A percentile compares a stretch with the other conserved stretches of the same genome.
These are phyloP conservation scores for Rubia peregrina DNA, from an alignment of 305 asterid genomes.

Conservation along the genomic window DNA sequence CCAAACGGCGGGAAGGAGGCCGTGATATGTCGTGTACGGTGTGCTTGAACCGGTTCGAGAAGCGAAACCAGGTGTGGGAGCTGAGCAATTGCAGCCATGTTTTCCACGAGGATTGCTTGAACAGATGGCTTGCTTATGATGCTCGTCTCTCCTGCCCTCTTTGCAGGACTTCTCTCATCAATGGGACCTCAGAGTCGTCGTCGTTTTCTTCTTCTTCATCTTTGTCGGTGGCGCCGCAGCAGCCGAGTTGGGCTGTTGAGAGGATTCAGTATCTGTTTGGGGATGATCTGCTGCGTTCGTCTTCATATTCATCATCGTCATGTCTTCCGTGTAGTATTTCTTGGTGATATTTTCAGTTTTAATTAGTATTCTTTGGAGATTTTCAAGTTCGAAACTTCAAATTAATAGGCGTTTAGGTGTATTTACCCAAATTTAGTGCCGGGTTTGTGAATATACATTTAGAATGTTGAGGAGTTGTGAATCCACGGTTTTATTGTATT, in stretches of 20 bases:
- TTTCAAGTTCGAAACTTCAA: not conserved
- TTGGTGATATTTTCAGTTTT: not conserved
- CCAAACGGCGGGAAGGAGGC: slow-evolving; percentile 25
- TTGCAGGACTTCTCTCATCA: slow-evolving; percentile 49
- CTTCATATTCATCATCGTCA: slow-evolving; percentile 11
- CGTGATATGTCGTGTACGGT: slow-evolving; percentile 47
- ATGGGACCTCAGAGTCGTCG: not conserved
- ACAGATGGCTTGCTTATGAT: slow-evolving; percentile 58
- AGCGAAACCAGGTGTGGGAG: slow-evolving; percentile 53
- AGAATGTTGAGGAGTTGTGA: slow-evolving; percentile 1
- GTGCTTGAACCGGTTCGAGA: slow-evolving; percentile 42
- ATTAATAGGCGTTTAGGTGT: not conserved
- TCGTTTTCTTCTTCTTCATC: not conserved
- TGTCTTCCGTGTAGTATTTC: slow-evolving; percentile 5
- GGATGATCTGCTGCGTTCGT: slow-evolving; percentile 60
- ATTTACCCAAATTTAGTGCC: not conserved
- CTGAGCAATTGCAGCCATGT: slow-evolving; percentile 64
- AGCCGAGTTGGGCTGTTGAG: slow-evolving; percentile 83
- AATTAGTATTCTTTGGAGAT: slow-evolving; percentile 4
- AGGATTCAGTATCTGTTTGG: slow-evolving; percentile 69
- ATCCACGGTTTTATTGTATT: not conserved
- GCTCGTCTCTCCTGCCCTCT: slow-evolving; percentile 58
- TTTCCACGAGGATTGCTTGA: slow-evolving; percentile 63
- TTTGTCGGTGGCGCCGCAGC: slow-evolving; percentile 16
- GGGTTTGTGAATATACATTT: slow-evolving; percentile 9